phyloP scores from a whole-genome alignment of 2,329 filamentous ascomycete species.

The Chaetothyriales sp. region DNA sequence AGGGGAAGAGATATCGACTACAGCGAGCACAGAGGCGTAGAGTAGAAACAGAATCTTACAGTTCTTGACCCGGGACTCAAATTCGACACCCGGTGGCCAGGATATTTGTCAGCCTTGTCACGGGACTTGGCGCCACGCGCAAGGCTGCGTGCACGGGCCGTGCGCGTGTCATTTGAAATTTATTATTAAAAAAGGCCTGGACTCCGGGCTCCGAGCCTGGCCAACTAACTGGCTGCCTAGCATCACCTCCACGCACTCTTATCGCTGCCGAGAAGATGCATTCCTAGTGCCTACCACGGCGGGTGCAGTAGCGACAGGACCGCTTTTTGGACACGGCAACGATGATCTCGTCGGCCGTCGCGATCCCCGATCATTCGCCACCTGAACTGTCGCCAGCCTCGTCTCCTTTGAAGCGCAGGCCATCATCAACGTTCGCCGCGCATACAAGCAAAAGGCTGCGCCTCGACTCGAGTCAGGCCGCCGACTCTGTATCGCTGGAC shows the following conservation, averaged over 20 bases:
- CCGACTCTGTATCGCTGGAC: not conserved
- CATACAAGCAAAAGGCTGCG: constrained; percentile 11
- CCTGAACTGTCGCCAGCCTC: constrained; percentile 2
- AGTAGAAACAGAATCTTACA: not conserved
- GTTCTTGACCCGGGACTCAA: too few species aligned
- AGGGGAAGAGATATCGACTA: not conserved
- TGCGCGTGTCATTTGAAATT: too few species aligned
- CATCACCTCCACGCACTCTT: too few species aligned
- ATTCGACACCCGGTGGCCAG: too few species aligned
- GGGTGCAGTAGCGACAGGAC: not conserved
- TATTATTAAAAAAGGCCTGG: too few species aligned
- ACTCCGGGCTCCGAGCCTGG: too few species aligned
- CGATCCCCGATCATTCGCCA: constrained; percentile 19
- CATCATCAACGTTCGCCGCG: constrained; percentile 8
- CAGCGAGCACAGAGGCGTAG: not conserved
- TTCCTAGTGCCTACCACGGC: not conserved
- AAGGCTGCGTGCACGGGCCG: too few species aligned
- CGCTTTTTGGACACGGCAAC: not conserved
- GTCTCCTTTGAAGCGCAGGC: constrained; percentile 10
- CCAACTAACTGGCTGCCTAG: too few species aligned
- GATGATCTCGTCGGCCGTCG: constrained; percentile 25
- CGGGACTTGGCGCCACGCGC: too few species aligned
- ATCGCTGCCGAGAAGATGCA: not conserved
- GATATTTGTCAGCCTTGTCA: too few species aligned
- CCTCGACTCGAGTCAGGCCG: constrained; percentile 1